Evolutionary conservation across 208 protist species (phyloP).

Genomic region (Leishmania tropica): DNA sequence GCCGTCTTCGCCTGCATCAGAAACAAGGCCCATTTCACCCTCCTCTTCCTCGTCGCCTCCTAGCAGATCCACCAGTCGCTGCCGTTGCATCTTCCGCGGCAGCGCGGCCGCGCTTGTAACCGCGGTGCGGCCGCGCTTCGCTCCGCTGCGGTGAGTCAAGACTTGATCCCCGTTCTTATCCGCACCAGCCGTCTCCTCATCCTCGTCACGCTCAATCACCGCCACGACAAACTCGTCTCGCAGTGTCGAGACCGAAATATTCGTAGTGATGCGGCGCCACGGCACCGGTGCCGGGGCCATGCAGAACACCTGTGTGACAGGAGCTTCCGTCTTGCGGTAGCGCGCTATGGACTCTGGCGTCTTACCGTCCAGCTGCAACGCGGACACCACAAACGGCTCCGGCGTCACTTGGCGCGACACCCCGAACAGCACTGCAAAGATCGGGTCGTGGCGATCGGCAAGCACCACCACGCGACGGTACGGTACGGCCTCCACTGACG

Average conservation of each 20-base stretch:
- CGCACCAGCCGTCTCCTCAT: background rate
- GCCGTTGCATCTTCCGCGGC: background rate
- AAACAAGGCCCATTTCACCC: background rate
- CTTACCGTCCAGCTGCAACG: constrained; percentile 14
- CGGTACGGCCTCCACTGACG: constrained; percentile 42
- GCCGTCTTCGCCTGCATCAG: background rate
- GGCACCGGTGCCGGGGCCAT: constrained; percentile 28
- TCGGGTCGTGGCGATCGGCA: constrained; percentile 48
- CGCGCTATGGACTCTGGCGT: constrained; percentile 2
- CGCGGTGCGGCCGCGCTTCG: background rate
- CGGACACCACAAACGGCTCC: constrained; percentile 21
- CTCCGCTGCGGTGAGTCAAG: background rate
- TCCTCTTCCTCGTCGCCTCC: constrained; percentile 2
- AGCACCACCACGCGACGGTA: constrained; percentile 49
- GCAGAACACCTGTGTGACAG: constrained; percentile 32
- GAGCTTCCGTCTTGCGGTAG: constrained; percentile 7
- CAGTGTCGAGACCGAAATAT: constrained; percentile 21
- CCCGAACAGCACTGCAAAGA: constrained; percentile 46
- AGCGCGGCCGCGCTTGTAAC: background rate
- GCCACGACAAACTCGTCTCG: constrained; percentile 29
- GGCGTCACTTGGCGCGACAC: constrained; percentile 16
- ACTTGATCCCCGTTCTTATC: background rate
- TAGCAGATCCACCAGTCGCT: constrained; percentile 4
- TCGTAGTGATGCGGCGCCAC: constrained; percentile 30
- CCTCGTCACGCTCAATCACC: constrained; percentile 17